These are phyloP conservation scores for Tricharina praecox DNA, from an alignment of 495 filamentous ascomycete genomes.

Conservation along the genomic window DNA sequence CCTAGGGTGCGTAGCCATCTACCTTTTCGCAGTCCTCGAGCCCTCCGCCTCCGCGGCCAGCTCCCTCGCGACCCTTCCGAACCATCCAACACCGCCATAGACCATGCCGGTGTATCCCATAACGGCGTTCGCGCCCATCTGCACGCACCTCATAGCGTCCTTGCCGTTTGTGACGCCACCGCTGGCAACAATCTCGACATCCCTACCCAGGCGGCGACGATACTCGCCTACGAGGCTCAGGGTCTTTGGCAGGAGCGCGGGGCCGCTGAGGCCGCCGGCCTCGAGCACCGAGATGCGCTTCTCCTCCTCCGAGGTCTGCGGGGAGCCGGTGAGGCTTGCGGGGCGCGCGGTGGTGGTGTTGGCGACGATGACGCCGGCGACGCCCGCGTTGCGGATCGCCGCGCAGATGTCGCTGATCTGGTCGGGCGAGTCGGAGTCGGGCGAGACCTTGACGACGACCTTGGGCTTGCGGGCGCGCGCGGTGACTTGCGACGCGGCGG, in stretches of 20 bases:
- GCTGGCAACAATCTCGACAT: conserved; percentile 54
- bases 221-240: conserved; percentile 61
- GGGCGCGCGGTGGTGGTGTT: conserved; percentile 82
- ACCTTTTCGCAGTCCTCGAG: neutral
- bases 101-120: conserved; percentile 43
- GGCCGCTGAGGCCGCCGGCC: conserved; percentile 78
- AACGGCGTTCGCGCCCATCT: conserved; percentile 64
- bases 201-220: conserved; percentile 49
- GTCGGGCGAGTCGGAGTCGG: conserved; percentile 70
- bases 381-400: conserved; percentile 65
- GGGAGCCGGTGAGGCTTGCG: conserved; percentile 46
- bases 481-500: conserved; percentile 48
- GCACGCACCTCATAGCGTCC: conserved; percentile 59
- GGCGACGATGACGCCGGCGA: conserved; percentile 91
- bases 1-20: too few species aligned
- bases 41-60: conserved; percentile 38
- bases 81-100: conserved; percentile 71
- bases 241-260: conserved; percentile 65
- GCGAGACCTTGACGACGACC: conserved; percentile 94
- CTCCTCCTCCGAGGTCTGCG: conserved; percentile 48
- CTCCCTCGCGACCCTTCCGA: conserved; percentile 74
- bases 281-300: conserved; percentile 44
- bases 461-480: conserved; percentile 55
- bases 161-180: conserved; percentile 77
- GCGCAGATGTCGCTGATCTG: conserved; percentile 77